phyloP scores from a whole-genome alignment of 129 eudicot species.

The Silybum marianum region DNA sequence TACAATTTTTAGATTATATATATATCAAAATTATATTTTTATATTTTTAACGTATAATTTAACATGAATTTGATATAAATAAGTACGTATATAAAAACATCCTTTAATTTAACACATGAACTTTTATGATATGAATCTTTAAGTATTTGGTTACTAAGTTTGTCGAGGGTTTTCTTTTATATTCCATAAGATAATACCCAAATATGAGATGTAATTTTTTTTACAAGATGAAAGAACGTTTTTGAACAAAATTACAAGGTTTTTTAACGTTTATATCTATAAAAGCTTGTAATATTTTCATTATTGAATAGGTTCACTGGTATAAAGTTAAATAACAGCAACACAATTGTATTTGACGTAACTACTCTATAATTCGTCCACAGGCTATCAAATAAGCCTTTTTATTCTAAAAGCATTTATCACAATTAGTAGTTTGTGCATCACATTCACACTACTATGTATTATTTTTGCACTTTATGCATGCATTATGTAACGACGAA shows the following conservation, averaged over 20 bases:
- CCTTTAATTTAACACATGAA: too few relatives aligned
- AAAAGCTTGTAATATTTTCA: too few relatives aligned
- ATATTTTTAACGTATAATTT: neutral
- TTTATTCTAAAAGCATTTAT: too few relatives aligned
- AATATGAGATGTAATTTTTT: too few relatives aligned
- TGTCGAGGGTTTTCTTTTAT: too few relatives aligned
- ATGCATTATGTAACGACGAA: neutral
- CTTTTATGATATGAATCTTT: neutral
- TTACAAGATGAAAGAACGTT: neutral
- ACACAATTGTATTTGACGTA: too few relatives aligned
- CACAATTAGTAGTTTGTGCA: too few relatives aligned
- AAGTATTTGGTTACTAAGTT: neutral
- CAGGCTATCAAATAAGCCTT: neutral
- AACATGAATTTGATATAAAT: too few relatives aligned
- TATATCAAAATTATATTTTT: too few relatives aligned
- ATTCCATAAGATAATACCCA: neutral
- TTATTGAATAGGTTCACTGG: neutral
- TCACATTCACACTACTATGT: neutral
- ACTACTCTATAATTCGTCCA: neutral
- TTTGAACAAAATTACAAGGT: neutral
- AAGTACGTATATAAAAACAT: neutral
- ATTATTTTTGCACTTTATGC: neutral
- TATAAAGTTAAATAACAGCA: too few relatives aligned
- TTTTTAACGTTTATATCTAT: too few relatives aligned
- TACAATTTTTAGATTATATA: too few relatives aligned